Conservation (phyloP, 148 eudicot genomes). For the Silene conica region DNA sequence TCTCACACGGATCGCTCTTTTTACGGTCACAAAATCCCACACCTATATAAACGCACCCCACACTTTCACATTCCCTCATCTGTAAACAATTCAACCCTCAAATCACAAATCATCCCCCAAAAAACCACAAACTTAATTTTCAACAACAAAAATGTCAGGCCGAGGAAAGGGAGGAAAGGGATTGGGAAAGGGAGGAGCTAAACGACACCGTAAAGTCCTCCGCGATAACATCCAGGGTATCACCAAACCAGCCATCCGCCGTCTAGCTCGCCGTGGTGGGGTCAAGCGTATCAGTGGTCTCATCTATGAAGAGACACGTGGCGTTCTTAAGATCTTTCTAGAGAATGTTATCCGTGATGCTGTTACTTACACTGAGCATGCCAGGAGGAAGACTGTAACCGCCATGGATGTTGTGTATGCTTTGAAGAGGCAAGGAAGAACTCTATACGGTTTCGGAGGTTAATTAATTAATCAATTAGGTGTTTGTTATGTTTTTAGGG, state of each 20-base stretch:
- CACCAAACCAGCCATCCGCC: neutral
- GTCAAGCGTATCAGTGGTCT: neutral
- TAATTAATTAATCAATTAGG: neutral
- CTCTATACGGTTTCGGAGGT: neutral
- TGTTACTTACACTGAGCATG: neutral
- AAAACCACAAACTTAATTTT: no score
- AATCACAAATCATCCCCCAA: neutral
- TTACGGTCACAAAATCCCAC: neutral
- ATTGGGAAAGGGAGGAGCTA: conserved; percentile 2
- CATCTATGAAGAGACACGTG: neutral
- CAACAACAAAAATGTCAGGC: neutral
- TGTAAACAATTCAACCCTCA: neutral
- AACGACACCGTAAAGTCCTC: neutral
- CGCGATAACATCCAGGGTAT: neutral
- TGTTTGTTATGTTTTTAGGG: neutral
- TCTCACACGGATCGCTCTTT: neutral
- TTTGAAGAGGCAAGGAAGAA: neutral
- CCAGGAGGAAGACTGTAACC: neutral
- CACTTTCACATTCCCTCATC: neutral
- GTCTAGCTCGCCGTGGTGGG: neutral
- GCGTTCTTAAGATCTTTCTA: neutral
- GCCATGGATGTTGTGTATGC: neutral
- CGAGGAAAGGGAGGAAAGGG: conserved; percentile 7
- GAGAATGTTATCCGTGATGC: neutral
- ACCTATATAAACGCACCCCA: neutral